Evolutionary conservation across 495 filamentous ascomycete species (phyloP).

Genomic region (Daldinia concentrica): DNA sequence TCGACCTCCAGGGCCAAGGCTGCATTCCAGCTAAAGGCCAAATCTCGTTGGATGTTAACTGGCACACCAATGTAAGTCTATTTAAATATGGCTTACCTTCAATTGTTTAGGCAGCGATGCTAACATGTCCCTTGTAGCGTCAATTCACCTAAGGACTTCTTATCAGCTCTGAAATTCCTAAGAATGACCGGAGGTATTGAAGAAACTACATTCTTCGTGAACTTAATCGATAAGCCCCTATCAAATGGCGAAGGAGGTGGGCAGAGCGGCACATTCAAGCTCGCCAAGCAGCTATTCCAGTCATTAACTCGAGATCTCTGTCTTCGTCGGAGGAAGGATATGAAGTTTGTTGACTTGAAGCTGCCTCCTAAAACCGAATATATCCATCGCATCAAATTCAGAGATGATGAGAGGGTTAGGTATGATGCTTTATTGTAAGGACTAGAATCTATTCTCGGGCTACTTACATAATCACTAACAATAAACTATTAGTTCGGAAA

Average conservation of each 20-base stretch:
- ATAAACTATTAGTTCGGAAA: slow-evolving; percentile 66
- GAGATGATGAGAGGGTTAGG: slow-evolving; percentile 77
- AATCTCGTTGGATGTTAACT: slow-evolving; percentile 83
- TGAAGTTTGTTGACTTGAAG: slow-evolving; percentile 86
- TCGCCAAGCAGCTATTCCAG: slow-evolving; percentile 71
- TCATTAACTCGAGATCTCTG: slow-evolving; percentile 84
- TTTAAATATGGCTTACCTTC: not conserved
- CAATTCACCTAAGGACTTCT: slow-evolving; percentile 84
- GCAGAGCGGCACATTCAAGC: not conserved
- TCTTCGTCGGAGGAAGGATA: slow-evolving; percentile 85
- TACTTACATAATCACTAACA: slow-evolving; percentile 27
- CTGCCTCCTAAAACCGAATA: slow-evolving; percentile 83
- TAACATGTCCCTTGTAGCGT: slow-evolving; percentile 51
- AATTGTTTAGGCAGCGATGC: slow-evolving; percentile 1
- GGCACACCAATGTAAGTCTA: slow-evolving; percentile 74
- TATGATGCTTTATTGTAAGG: slow-evolving; percentile 78
- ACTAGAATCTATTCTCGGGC: not conserved
- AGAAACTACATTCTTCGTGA: slow-evolving; percentile 77
- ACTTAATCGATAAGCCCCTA: slow-evolving; percentile 76
- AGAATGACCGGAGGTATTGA: slow-evolving; percentile 81
- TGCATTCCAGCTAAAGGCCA: slow-evolving; percentile 70
- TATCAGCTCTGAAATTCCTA: slow-evolving; percentile 82
- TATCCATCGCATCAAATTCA: slow-evolving; percentile 80
- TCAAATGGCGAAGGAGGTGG: slow-evolving; percentile 63
- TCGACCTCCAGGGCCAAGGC: slow-evolving; percentile 75